Evolutionary conservation across 306 rosid species (phyloP).

Genomic region (Vigna unguiculata): DNA sequence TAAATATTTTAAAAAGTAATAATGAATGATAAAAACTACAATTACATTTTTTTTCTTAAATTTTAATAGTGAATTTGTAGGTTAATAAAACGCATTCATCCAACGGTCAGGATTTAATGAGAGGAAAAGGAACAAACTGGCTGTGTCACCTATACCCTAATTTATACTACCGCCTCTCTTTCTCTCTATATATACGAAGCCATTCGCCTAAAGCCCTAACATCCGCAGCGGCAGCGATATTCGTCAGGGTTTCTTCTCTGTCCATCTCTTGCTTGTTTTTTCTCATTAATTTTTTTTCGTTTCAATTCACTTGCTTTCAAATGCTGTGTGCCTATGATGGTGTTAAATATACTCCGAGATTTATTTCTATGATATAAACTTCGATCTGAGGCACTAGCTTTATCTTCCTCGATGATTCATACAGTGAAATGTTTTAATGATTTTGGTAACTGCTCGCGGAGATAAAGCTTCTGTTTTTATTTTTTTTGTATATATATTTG

Average conservation of each 20-base stretch:
- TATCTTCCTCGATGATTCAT: too few species aligned
- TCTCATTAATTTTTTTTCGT: too few species aligned
- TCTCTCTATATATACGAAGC: slow-evolving; percentile 15
- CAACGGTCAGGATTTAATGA: neutral
- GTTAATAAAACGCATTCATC: neutral
- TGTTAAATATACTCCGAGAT: slow-evolving; percentile 79
- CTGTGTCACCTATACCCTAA: slow-evolving; percentile 33
- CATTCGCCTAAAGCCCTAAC: slow-evolving; percentile 9
- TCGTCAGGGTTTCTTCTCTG: neutral
- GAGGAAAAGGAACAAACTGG: neutral
- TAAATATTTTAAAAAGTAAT: too few species aligned
- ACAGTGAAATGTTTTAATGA: neutral
- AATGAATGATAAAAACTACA: too few species aligned
- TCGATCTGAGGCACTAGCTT: slow-evolving; percentile 68
- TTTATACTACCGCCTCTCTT: neutral
- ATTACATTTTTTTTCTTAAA: too few species aligned
- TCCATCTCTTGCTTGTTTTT: rapidly evolving
- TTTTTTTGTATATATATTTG: rapidly evolving
- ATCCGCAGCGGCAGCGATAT: neutral
- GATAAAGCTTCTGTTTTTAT: neutral
- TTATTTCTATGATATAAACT: slow-evolving; percentile 55
- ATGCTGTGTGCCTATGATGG: slow-evolving; percentile 65
- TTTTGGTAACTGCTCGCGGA: neutral
- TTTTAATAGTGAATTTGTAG: neutral
- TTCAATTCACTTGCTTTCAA: too few species aligned